phyloP scores from a whole-genome alignment of 2,329 filamentous ascomycete genomes.

The Trichothecium roseum region DNA sequence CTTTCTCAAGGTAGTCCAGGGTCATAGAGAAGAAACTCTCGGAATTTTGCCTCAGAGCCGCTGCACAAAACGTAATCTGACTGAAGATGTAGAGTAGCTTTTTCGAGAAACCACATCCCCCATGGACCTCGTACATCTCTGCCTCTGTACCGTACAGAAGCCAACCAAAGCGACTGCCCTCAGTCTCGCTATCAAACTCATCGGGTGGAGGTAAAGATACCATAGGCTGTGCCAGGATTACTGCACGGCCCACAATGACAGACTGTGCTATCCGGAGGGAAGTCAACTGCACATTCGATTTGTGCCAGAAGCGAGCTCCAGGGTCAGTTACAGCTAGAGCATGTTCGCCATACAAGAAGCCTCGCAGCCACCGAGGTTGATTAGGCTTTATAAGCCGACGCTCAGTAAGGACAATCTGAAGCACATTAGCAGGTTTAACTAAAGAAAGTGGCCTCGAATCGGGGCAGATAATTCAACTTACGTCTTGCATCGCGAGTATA shows the following conservation, averaged over 20 bases:
- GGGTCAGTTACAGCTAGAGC: constrained; percentile 24
- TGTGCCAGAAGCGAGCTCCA: constrained; percentile 23
- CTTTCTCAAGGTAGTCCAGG: constrained; percentile 13
- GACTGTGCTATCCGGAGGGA: constrained; percentile 24
- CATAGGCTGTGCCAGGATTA: constrained; percentile 30
- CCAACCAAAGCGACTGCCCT: constrained; percentile 25
- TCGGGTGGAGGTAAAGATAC: constrained; percentile 16
- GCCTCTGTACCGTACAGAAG: constrained; percentile 23
- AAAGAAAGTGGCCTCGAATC: constrained; percentile 1
- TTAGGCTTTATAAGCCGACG: constrained; percentile 20
- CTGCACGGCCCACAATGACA: constrained; percentile 26
- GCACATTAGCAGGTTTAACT: neutral
- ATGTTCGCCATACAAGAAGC: constrained; percentile 22
- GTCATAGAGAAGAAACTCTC: constrained; percentile 20
- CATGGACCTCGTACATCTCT: constrained; percentile 27
- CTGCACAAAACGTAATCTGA: constrained; percentile 25
- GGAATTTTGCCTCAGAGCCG: constrained; percentile 21
- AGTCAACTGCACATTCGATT: constrained; percentile 20
- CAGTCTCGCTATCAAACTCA: constrained; percentile 16
- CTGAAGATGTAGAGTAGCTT: constrained; percentile 25
- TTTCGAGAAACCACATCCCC: constrained; percentile 30
- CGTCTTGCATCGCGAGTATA: constrained; percentile 28
- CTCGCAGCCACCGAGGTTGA: constrained; percentile 25
- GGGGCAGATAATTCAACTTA: constrained; percentile 11
- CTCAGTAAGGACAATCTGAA: constrained; percentile 25